Base-by-base conservation (phyloP, 345 rosid species). In the Rhodamnia argentea region DNA sequence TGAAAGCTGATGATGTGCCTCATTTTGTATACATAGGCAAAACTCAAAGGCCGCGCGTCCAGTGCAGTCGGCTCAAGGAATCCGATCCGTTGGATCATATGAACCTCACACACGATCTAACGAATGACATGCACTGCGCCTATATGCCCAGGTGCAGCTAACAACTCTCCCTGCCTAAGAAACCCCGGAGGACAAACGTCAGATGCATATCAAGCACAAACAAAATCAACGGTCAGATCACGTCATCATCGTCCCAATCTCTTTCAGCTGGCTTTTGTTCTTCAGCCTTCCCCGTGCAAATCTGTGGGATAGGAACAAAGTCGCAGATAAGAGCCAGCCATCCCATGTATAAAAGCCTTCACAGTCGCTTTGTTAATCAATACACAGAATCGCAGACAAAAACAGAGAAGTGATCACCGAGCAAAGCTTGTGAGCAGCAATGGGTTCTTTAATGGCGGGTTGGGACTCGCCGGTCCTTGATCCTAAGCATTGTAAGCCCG, bases 381-480 rank as follows among this genome's bases (percentile, higher is more conserved):
- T 84, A 18, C 40, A 4, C 44, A 0, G 23, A 12, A 52, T 27
- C 10, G 40, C 55, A 53, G 40, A 52, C 24, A 57, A 24, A 37
- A 47, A 32, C 76, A 50, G 52, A 58, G 44, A 4, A 13, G 54
- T 12, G 60, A 60, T 10, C 22, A 29, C 51, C 37, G 78, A 37
- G 83, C 51, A 40, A 11, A 7, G 20, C 26, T 51, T 15, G 37
- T 26, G 24, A 27, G 52, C 47, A 62, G 51, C 2, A 81, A 96
- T 97, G 99, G 99, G 99, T 87, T 97, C 99, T 90, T 89, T 97
- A 90, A 91, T 97, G 99, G 89, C 96, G 59, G 99, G 99, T 84
- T 97, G 99, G 99, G 97, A 94, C 88, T 97, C 98, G 23, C 93
- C 87, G 24, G 87, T 89, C 16, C 59, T 70, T 4, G 94, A 93